These are phyloP conservation scores for Penicillium palitans DNA, from an alignment of 2,329 filamentous ascomycete genomes.

Conservation along the genomic window DNA sequence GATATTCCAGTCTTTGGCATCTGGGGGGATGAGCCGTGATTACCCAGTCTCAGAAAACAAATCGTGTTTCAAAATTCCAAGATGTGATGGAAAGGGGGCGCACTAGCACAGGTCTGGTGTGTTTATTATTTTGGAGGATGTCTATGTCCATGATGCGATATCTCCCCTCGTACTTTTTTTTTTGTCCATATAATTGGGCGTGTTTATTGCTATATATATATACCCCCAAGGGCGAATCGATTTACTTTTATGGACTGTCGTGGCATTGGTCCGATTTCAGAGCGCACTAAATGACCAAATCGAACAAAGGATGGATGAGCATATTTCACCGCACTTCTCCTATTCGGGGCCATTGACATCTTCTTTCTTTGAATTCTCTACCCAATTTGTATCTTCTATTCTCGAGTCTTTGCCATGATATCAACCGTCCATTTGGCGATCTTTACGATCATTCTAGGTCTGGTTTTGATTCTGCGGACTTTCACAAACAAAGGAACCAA, in stretches of 20 bases:
- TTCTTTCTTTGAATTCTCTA: not conserved
- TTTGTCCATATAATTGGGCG: not conserved
- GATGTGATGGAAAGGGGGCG: not conserved
- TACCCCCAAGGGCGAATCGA: not conserved
- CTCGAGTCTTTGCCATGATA: not conserved
- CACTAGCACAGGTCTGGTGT: not conserved
- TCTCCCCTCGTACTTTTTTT: not conserved
- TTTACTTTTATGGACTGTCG: not conserved
- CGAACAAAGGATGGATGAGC: not conserved
- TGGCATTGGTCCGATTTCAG: not conserved
- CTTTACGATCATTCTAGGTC: no score
- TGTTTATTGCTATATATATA: not conserved
- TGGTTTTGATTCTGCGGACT: no score
- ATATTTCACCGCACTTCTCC: not conserved
- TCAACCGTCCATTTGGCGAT: not conserved
- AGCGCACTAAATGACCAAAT: not conserved
- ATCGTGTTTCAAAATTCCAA: not conserved
- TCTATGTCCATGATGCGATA: not conserved
- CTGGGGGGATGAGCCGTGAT: constrained; percentile 31
- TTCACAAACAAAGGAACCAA: no score
- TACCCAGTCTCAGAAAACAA: not conserved
- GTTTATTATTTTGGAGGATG: not conserved
- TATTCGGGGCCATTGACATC: not conserved
- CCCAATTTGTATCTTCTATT: not conserved
- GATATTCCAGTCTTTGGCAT: constrained; percentile 36